phyloP scores from a whole-genome alignment of 2,329 filamentous ascomycete species.

The Penicillium sp. region DNA sequence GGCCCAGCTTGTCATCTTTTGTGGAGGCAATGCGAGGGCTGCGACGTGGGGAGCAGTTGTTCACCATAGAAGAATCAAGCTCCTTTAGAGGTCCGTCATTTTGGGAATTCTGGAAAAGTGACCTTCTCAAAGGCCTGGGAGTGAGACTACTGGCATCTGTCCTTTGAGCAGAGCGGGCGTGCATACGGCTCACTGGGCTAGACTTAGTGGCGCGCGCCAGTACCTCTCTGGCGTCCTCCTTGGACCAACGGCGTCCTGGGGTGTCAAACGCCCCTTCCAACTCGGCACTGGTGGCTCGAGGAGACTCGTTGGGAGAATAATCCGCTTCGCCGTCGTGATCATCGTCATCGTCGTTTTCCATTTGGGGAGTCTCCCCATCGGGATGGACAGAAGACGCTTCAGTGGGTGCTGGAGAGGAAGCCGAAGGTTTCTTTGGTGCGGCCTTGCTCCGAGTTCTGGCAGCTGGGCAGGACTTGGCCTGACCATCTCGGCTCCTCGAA shows the following conservation, averaged over 20 bases:
- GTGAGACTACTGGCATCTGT: constrained; percentile 55
- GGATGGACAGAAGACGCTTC: constrained; percentile 40
- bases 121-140: constrained; percentile 53
- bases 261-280: constrained; percentile 42
- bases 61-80: constrained; percentile 37
- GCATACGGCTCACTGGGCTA: constrained; percentile 56
- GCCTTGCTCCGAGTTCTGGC: constrained; percentile 36
- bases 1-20: constrained; percentile 40
- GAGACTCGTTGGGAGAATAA: constrained; percentile 40
- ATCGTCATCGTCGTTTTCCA: constrained; percentile 35
- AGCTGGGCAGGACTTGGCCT: constrained; percentile 34
- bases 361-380: constrained; percentile 36
- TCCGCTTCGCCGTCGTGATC: constrained; percentile 37
- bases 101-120: constrained; percentile 44
- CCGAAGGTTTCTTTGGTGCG: constrained; percentile 31
- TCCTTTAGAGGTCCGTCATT: constrained; percentile 39
- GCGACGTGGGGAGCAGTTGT: constrained; percentile 50
- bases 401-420: constrained; percentile 41
- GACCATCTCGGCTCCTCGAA: constrained; percentile 38
- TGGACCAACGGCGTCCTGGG: constrained; percentile 36
- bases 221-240: constrained; percentile 46
- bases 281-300: constrained; percentile 52
- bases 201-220: constrained; percentile 60
- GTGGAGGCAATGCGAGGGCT: constrained; percentile 40
- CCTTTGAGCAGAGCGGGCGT: constrained; percentile 39